These are phyloP conservation scores for Passiflora organensis DNA, from an alignment of 345 rosid genomes.

Conservation along the genomic window DNA sequence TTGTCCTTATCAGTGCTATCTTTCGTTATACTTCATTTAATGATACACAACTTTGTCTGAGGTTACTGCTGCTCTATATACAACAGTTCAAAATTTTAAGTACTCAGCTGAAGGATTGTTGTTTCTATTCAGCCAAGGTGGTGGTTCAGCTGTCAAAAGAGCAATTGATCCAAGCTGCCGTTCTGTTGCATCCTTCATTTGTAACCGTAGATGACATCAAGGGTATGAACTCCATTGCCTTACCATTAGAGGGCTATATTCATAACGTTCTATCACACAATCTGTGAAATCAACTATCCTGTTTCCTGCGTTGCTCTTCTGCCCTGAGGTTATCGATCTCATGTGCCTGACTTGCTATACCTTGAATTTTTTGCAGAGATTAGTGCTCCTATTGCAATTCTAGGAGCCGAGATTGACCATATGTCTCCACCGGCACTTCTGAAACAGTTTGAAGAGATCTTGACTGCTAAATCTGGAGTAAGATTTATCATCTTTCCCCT, in stretches of 20 bases:
- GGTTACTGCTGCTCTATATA: too few species aligned
- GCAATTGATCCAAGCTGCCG: constrained; percentile 56
- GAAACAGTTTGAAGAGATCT: constrained; percentile 37
- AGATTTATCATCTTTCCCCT: background rate
- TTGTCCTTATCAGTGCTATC: background rate
- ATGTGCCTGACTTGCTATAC: background rate
- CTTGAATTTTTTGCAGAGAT: constrained; percentile 24
- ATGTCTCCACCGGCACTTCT: constrained; percentile 39
- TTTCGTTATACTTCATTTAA: background rate
- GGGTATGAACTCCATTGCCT: constrained; percentile 33
- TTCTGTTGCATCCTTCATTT: constrained; percentile 67
- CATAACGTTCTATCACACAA: background rate
- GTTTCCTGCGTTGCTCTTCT: too few species aligned
- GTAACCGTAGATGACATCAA: constrained; percentile 65
- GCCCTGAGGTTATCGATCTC: background rate
- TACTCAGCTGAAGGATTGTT: background rate
- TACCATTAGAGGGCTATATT: background rate
- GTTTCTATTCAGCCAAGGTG: constrained; percentile 53
- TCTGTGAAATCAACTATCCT: too few species aligned
- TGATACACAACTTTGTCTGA: too few species aligned
- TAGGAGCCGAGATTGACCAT: constrained; percentile 40
- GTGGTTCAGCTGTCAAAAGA: constrained; percentile 59
- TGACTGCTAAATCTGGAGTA: constrained; percentile 35
- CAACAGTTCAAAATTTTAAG: too few species aligned
- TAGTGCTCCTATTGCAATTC: constrained; percentile 32